Percentiles rank a stretch among this genome's conserved stretches.
Conservation (phyloP, 2,329 filamentous ascomycete genomes). For the Microthyrium microscopicum region DNA sequence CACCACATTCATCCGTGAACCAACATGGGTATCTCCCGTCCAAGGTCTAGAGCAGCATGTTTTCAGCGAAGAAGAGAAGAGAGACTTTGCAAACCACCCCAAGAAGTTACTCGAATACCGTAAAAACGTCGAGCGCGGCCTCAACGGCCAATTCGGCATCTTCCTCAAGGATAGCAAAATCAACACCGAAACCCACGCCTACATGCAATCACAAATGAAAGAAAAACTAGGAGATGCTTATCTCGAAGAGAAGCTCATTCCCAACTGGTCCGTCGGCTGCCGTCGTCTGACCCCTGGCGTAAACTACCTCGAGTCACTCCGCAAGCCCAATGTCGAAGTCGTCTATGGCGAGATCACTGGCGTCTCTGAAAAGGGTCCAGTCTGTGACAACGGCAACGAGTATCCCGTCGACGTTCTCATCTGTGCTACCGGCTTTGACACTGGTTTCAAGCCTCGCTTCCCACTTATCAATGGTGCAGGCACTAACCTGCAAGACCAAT, state of each 20-base stretch:
- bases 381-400: slow-evolving; percentile 18
- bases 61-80: slow-evolving; percentile 25
- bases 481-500: slow-evolving; percentile 27
- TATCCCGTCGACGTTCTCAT: slow-evolving; percentile 21
- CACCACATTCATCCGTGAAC: slow-evolving; percentile 33
- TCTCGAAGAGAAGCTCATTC: slow-evolving; percentile 13
- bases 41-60: slow-evolving; percentile 27
- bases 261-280: slow-evolving; percentile 20
- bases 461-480: slow-evolving; percentile 24
- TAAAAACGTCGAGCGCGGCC: slow-evolving; percentile 27
- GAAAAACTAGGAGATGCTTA: slow-evolving; percentile 14
- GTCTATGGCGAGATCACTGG: slow-evolving; percentile 22
- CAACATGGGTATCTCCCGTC: slow-evolving; percentile 33
- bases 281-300: slow-evolving; percentile 28
- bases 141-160: slow-evolving; percentile 31
- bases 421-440: slow-evolving; percentile 22
- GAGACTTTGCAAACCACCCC: slow-evolving; percentile 25
- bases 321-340: slow-evolving; percentile 24
- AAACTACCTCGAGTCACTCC: slow-evolving; percentile 26
- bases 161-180: slow-evolving; percentile 26
- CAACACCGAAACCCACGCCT: slow-evolving; percentile 24
- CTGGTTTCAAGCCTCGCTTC: slow-evolving; percentile 28
- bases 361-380: slow-evolving; percentile 16
- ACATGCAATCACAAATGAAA: slow-evolving; percentile 26
- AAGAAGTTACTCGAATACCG: slow-evolving; percentile 24